Evolutionary conservation across 2,329 filamentous ascomycete species (phyloP), one percentile per base, ranked within the genome.

Genomic region (Plenodomus lindquistii): DNA sequence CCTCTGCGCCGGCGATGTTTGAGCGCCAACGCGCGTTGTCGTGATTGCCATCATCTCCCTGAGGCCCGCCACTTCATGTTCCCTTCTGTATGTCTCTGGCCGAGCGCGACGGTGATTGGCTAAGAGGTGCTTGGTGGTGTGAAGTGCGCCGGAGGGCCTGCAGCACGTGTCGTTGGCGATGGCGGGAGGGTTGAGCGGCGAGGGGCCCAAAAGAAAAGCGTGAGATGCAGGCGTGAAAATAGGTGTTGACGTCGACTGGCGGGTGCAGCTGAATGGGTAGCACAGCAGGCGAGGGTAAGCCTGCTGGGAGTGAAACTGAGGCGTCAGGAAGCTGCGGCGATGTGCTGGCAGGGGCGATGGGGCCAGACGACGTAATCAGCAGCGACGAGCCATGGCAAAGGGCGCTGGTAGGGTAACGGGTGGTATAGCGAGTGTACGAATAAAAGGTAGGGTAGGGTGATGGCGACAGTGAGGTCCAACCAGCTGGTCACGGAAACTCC

Each of bases 61-160:
- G 35, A 37, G 42, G 44, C 52, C 52, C 50, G 46, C 39, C 46
- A 62, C 64, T 55, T 68, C 66, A 68, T 69, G 50, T 63, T 68
- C 64, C 18, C 46, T 50, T 37, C 48, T 36, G 42, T 54, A 17
- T 34, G 27, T 31, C 27, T 21, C 9, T 22, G 37, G 42, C 37
- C 24, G 42, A 27, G 20, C 11, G 41, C 21, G 21, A 11, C 21
- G 11, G 44, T 43, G 42, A 35, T 21, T 36, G 48, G 31, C 22
- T n/a, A 46, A 43, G 9, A 13, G 27, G 27, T 31, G 27, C 27
- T 15, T 7, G 4, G 15, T 8, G 4, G 4, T 7, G 27, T 4
- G 27, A 15, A 31, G 46, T 44, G 46, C 10, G 39, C 42, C 27
- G 37, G 15, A 29, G 22, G 42, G 27, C 31, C 19, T 16, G 18